Evolutionary conservation across 2,329 filamentous ascomycete species (phyloP), one percentile per base, ranked within the genome.

Genomic region (Nemania abortiva): DNA sequence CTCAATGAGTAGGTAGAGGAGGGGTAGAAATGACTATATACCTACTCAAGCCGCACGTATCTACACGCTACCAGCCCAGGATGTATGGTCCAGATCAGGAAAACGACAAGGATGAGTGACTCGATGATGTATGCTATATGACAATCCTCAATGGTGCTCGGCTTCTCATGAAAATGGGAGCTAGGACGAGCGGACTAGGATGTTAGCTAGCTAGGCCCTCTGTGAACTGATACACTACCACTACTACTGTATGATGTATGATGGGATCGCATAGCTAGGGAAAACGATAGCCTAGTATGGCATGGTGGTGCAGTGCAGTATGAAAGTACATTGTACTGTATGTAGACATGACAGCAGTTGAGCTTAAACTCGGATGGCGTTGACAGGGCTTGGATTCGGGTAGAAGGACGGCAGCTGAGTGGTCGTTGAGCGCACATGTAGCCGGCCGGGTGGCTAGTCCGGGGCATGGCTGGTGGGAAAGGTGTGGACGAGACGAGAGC

Each of bases 351-450:
- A 45, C 53, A 47, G 54, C 52, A 34, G 54, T 59, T 47, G 57
- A 63, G 55, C 57, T 65, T 57, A 65, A 63, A 61, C 62, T 72
- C 57, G 61, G 66, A 54, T 24, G 39, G 52, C 20, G 56, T 60
- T 59, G 61, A 57, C 61, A 63, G 56, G 62, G 55, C 53, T 54
- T 63, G 65, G 60, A 34, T 63, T 77, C 76, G 76, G 76, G 52
- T 77, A 74, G 76, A 77, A 74, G 76, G 76, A 73, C 67, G 67
- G 29, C 69, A 66, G 72, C 72, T 76, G 74, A 76, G 63, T 77
- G 76, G 75, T 65, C 63, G 73, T 69, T 64, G 59, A 61, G 68
- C 49, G 57, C 39, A 66, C 69, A 65, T 70, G 64, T 76, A 74
- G 73, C 74, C 75, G 74, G 63, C 58, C 64, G 64, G 57, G 71